Conservation (phyloP, 352 stramenopile genomes). For the Achlya hypogyna region DNA sequence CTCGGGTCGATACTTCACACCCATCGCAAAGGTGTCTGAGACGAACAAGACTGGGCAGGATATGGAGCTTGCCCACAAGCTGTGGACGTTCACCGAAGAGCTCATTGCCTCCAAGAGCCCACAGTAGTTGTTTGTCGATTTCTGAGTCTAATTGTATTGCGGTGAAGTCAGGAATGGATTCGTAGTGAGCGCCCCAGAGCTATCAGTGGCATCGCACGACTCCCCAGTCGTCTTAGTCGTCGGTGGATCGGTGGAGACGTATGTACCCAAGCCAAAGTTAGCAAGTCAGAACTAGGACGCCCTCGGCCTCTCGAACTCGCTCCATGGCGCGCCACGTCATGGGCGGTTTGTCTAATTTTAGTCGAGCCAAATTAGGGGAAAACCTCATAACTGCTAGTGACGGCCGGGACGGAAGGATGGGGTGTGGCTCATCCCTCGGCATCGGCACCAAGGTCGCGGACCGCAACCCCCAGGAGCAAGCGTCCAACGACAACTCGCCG, state of each 20-base stretch:
- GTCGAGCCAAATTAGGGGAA: too few species aligned
- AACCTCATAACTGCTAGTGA: neutral
- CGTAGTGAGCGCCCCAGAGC: too few species aligned
- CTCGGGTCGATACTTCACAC: neutral
- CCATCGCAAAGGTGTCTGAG: neutral
- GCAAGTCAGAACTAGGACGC: too few species aligned
- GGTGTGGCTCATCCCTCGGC: constrained; percentile 17
- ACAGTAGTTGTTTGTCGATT: neutral
- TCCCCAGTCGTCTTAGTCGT: too few species aligned
- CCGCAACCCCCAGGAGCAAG: neutral
- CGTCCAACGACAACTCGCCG: constrained; percentile 31
- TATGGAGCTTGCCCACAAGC: neutral
- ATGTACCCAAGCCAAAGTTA: too few species aligned
- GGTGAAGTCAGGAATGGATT: too few species aligned
- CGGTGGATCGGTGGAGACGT: too few species aligned
- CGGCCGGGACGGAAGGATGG: neutral
- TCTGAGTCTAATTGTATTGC: too few species aligned
- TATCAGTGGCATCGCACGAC: too few species aligned
- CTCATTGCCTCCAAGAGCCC: neutral
- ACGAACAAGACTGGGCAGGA: neutral
- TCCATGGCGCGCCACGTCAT: neutral
- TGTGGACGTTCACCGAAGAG: neutral
- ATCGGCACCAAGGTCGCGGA: constrained; percentile 16
- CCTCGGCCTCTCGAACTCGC: too few species aligned
- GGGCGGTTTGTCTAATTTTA: too few species aligned